Base-by-base conservation (phyloP, 2,329 filamentous ascomycete species). In the Aquanectria penicillioides region DNA sequence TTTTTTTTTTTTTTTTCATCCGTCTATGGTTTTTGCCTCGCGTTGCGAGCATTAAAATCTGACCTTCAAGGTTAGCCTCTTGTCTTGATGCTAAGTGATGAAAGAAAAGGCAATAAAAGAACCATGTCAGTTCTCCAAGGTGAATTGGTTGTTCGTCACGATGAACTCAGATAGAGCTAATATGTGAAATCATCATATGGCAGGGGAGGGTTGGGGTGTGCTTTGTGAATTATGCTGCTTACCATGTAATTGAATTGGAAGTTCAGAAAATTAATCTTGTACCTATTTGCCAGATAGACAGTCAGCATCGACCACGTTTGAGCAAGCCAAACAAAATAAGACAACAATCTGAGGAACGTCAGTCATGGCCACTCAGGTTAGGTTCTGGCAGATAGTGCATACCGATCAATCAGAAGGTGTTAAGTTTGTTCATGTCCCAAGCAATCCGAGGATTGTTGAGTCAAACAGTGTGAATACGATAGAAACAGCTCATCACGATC, bases 391-490 rank as follows among this genome's bases (percentile, higher is more conserved):
- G n/a, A 51, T n/a, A n/a, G 6, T 12, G 53, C 69, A 49, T 74
- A 81, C 77, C 77, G 64, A 81, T 77, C 77, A 77, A 79, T 84
- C 82, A 84, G 82, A 83, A 81, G 81, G 77, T 82, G 77, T 75
- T 69, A 66, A 67, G 66, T 71, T 78, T 83, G 81, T 84, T 85
- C 83, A 85, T 83, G 65, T 78, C 77, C 78, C 77, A 69, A 46
- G 59, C 69, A 68, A 75, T 75, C 72, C 71, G 67, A 74, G 77
- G 72, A 70, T 62, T 57, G 67, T 62, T 67, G 72, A 79, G 67
- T 85, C 83, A 84, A 83, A 85, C 82, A 85, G 83, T 85, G 83
- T 85, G 83, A 85, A 85, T 85, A 85, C 80, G 73, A 70, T 69
- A 71, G 66, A 66, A 66, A 73, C 71, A 75, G 68, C 70, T 84